phyloP scores from a whole-genome alignment of 2,329 filamentous ascomycete genomes.

The Calonectria pteridis region DNA sequence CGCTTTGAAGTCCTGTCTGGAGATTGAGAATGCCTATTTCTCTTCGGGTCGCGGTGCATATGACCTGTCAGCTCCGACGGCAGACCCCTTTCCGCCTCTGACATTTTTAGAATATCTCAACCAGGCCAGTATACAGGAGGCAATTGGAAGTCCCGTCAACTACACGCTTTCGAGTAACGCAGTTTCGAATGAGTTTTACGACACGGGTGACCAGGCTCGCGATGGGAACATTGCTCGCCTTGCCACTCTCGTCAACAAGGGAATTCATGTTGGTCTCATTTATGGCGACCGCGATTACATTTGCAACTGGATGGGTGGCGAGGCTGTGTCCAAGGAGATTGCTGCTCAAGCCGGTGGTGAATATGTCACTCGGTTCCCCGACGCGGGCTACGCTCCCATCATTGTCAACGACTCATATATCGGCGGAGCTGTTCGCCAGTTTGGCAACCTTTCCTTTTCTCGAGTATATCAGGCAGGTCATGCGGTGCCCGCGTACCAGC shows the following conservation, averaged over 20 bases:
- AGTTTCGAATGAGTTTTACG: constrained; percentile 60
- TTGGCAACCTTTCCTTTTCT: constrained; percentile 78
- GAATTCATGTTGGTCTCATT: constrained; percentile 77
- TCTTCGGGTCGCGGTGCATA: constrained; percentile 68
- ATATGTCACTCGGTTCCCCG: constrained; percentile 68
- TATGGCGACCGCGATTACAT: constrained; percentile 76
- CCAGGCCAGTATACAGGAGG: constrained; percentile 65
- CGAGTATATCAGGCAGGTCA: constrained; percentile 77
- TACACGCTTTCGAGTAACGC: constrained; percentile 64
- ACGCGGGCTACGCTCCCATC: constrained; percentile 80
- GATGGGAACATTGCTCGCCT: constrained; percentile 71
- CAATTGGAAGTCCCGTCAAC: constrained; percentile 73
- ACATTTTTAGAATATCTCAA: constrained; percentile 76
- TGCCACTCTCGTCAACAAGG: constrained; percentile 69
- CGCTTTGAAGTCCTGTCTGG: constrained; percentile 58
- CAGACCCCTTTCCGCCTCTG: constrained; percentile 72
- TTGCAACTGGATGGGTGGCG: constrained; percentile 79
- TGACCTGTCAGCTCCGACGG: constrained; percentile 68
- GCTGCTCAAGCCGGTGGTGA: constrained; percentile 59
- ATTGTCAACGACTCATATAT: constrained; percentile 76
- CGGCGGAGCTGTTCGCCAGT: constrained; percentile 81
- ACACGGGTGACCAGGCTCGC: constrained; percentile 73
- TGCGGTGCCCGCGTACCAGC: constrained; percentile 72
- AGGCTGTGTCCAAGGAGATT: constrained; percentile 76
- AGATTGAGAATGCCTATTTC: constrained; percentile 70